Conservation (phyloP, 768 basidiomycete species). For the Leccinellum luteum region DNA sequence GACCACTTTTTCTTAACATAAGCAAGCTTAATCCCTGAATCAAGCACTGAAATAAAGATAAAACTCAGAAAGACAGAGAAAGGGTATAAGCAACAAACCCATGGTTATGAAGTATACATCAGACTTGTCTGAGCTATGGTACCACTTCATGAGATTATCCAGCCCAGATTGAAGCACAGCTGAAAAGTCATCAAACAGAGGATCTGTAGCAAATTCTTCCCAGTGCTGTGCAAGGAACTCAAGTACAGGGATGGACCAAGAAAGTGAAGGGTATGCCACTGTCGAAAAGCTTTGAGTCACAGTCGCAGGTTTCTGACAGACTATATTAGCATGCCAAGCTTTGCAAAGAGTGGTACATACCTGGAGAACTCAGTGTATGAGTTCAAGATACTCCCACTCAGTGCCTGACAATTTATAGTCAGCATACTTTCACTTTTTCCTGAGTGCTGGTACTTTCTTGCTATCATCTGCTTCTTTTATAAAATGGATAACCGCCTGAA, state of each 20-base stretch:
- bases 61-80: background rate
- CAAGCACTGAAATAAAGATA: background rate
- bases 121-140: background rate
- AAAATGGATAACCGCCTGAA: no score
- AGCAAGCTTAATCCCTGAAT: background rate
- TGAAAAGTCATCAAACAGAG: background rate
- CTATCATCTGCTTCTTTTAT: no score
- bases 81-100: background rate
- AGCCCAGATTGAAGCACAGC: background rate
- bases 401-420: no score
- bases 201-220: background rate
- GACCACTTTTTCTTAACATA: constrained; percentile 1
- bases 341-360: no score
- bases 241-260: background rate
- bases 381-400: no score
- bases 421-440: no score
- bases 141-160: background rate
- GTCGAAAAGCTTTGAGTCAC: no score
- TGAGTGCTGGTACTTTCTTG: no score
- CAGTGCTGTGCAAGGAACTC: background rate
- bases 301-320: no score
- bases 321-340: no score
- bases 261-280: background rate
- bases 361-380: no score
- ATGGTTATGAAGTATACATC: constrained; percentile 4